Evolutionary conservation across 805 yeast genomes (phyloP), one percentile per base, ranked within the genome.

Genomic region (Saccharomycopsis microspora): DNA sequence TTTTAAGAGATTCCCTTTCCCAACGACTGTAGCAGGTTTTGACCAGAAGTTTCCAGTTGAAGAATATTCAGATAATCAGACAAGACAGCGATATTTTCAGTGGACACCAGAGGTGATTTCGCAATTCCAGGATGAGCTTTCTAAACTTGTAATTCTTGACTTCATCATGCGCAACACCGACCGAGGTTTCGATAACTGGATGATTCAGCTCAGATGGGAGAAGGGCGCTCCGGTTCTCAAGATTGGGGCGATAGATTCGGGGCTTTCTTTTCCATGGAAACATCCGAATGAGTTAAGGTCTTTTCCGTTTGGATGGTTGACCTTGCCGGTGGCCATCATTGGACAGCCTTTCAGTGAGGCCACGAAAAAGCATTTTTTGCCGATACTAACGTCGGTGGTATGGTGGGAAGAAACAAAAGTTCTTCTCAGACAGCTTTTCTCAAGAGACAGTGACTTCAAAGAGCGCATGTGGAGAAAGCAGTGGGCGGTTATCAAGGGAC

Each of bases 231-330:
- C 29, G 8, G 58, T 60, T 51, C 54, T 53, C 10, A 69, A 66
- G 44, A 67, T 82, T 32, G 87, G 85, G 3, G 90, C 89, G 0
- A 82, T 82, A 41, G 89, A 82, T 56, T 80, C 85, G 10, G 88
- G 88, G 0, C 65, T 82, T 32, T 71, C 88, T 0, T 82, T 79
- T 55, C 89, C 90, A 4, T 82, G 87, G 87, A 82, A 82, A 56
- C 86, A 81, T 54, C 89, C 89, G 0, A 85, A 82, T 60, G 87
- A 81, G 57, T 81, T 88, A 86, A 64, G 89, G 47, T 78, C 85
- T 0, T 82, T 79, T 55, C 89, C 89, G 0, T 82, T 73, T 62
- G 89, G 89, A 0, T 82, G 90, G 90, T 62, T 82, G 30, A 81
- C 77, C 55, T 61, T 82, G 34, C 89, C 89, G 0, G 61, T 74